phyloP scores from a whole-genome alignment of 345 rosid genomes.

The Arabis alpina region DNA sequence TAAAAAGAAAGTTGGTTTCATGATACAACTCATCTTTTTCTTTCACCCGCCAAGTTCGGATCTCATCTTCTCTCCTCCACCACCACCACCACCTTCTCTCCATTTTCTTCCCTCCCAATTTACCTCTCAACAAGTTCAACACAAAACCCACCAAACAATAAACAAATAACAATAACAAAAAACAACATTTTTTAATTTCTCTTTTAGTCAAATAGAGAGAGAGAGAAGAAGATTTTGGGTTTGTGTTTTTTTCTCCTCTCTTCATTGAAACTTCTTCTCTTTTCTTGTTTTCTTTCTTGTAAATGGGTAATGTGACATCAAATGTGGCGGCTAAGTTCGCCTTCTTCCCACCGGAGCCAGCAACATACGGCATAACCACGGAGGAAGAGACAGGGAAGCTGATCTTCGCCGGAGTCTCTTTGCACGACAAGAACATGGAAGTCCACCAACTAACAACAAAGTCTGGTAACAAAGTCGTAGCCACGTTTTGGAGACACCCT shows the following conservation, averaged over 20 bases:
- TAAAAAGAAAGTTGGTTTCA: conserved; percentile 22
- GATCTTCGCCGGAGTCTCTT: conserved; percentile 63
- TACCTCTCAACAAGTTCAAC: conserved; percentile 7
- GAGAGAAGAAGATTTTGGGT: conserved; percentile 31
- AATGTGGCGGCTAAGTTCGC: conserved; percentile 97
- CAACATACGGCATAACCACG: conserved; percentile 68
- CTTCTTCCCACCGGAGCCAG: conserved; percentile 96
- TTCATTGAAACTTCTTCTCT: conserved; percentile 15
- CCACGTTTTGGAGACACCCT: conserved; percentile 96
- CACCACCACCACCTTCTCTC: conserved; percentile 34
- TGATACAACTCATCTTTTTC: conserved; percentile 39
- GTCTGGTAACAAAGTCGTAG: conserved; percentile 78
- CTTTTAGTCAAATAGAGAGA: conserved; percentile 20
- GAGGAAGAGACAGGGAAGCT: conserved; percentile 72
- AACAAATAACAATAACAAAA: conserved; percentile 10
- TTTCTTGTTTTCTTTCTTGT: not conserved
- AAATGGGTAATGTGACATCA: conserved; percentile 95
- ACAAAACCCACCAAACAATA: conserved; percentile 29
- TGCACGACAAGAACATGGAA: conserved; percentile 74
- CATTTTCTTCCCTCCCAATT: conserved; percentile 34
- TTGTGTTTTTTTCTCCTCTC: conserved; percentile 30
- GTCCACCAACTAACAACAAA: conserved; percentile 82
- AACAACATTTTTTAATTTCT: not conserved
- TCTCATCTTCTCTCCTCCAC: conserved; percentile 38
- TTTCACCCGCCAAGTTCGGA: conserved; percentile 35